Percentiles rank a stretch among this genome's conserved stretches.
Conservation (phyloP, 2,329 filamentous ascomycete species). For the Lasiodiplodia citricola region DNA sequence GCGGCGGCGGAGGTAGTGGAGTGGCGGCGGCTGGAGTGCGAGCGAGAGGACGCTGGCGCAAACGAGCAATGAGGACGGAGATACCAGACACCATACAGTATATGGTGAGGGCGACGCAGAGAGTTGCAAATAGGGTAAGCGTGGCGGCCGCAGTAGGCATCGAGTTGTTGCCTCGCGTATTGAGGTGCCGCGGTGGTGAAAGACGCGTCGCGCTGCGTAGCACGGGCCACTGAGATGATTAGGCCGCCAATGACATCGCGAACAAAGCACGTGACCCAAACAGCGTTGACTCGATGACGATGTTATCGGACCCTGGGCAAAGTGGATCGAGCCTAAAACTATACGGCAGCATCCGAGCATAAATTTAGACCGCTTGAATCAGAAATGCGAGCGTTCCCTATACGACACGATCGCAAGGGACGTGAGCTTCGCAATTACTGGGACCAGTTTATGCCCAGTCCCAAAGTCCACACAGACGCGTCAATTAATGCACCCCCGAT, state of each 20-base stretch:
- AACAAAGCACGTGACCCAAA: background rate
- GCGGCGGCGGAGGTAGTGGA: slow-evolving; percentile 28
- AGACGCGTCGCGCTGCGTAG: slow-evolving; percentile 20
- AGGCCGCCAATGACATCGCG: background rate
- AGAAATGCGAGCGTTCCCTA: background rate
- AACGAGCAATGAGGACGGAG: slow-evolving; percentile 35
- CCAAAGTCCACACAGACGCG: no score
- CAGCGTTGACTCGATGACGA: background rate
- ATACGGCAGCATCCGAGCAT: background rate
- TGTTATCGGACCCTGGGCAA: background rate
- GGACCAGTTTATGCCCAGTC: no score
- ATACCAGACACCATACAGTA: slow-evolving; percentile 46
- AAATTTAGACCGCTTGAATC: background rate
- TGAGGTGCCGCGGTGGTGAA: slow-evolving; percentile 4
- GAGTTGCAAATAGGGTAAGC: slow-evolving; percentile 32
- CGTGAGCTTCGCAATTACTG: background rate
- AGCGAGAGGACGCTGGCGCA: slow-evolving; percentile 37
- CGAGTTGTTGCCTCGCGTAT: slow-evolving; percentile 14
- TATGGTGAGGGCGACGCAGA: slow-evolving; percentile 35
- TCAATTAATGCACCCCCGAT: background rate
- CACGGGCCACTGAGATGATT: background rate
- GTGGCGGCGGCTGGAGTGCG: slow-evolving; percentile 4
- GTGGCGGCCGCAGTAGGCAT: slow-evolving; percentile 24
- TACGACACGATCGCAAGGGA: background rate
- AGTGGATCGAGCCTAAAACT: background rate